phyloP scores from a whole-genome alignment of 371 early-diverging fungal genomes.

The Basidiobolus meristosporus region DNA sequence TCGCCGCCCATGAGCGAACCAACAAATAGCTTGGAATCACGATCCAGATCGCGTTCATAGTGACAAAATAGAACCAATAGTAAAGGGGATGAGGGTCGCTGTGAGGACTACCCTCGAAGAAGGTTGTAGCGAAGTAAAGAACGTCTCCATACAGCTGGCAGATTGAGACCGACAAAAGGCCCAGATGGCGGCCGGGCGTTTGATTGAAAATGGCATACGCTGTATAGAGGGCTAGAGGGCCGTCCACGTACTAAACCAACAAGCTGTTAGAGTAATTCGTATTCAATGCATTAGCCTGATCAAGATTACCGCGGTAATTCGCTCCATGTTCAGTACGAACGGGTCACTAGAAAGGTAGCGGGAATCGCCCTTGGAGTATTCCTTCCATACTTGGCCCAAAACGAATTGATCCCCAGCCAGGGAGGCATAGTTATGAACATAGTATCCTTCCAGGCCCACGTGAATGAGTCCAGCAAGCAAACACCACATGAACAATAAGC shows the following conservation, averaged over 20 bases:
- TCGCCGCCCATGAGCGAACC: not conserved
- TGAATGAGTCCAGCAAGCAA: slow-evolving; percentile 56
- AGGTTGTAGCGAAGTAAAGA: slow-evolving; percentile 46
- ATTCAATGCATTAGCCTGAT: no score
- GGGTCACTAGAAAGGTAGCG: slow-evolving; percentile 66
- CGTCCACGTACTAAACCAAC: slow-evolving; percentile 57
- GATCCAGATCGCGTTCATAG: slow-evolving; percentile 52
- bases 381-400: slow-evolving; percentile 76
- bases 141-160: slow-evolving; percentile 64
- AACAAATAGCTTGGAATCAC: slow-evolving; percentile 21
- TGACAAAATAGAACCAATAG: slow-evolving; percentile 60
- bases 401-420: slow-evolving; percentile 39
- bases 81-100: slow-evolving; percentile 43
- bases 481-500: slow-evolving; percentile 59
- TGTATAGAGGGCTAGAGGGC: slow-evolving; percentile 45
- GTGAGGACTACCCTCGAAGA: slow-evolving; percentile 36
- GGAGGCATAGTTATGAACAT: slow-evolving; percentile 29
- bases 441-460: slow-evolving; percentile 74
- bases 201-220: slow-evolving; percentile 36
- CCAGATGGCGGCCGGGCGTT: slow-evolving; percentile 39
- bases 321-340: slow-evolving; percentile 62
- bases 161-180: slow-evolving; percentile 42
- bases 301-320: slow-evolving; percentile 61
- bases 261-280: no score
- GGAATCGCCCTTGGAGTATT: slow-evolving; percentile 76